These are phyloP conservation scores for Aspergillus chevalieri DNA, from an alignment of 2,329 filamentous ascomycete genomes.

Conservation along the genomic window DNA sequence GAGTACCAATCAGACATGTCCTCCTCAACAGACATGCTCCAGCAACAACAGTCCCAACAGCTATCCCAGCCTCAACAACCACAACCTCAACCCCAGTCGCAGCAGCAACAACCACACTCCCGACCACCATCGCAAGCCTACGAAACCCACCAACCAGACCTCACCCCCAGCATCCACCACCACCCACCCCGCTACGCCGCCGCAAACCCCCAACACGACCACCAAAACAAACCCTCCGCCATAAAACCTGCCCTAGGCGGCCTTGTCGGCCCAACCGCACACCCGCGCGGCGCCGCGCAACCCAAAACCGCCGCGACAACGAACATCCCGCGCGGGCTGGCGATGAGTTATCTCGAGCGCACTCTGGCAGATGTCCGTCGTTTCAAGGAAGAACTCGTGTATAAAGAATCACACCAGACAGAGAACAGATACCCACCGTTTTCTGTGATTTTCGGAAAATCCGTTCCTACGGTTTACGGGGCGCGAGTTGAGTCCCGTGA, in stretches of 20 bases:
- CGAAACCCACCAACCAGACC: background rate
- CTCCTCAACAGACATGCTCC: background rate
- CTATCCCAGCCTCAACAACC: no score
- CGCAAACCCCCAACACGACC: constrained; percentile 5
- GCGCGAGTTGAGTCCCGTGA: constrained; percentile 68
- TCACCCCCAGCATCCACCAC: constrained; percentile 2
- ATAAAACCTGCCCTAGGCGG: constrained; percentile 27
- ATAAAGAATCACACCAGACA: constrained; percentile 52
- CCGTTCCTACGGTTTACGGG: constrained; percentile 76
- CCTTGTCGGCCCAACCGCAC: constrained; percentile 19
- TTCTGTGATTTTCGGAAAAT: constrained; percentile 79
- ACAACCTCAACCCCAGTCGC: background rate
- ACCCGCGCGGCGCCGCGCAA: constrained; percentile 18
- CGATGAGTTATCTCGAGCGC: constrained; percentile 64
- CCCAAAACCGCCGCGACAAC: constrained; percentile 22
- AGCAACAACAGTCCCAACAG: no score
- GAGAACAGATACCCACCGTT: constrained; percentile 76
- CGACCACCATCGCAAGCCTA: background rate
- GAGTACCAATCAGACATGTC: background rate
- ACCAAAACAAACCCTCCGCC: constrained; percentile 11
- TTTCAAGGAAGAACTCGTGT: constrained; percentile 71
- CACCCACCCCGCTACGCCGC: constrained; percentile 7
- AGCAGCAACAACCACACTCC: background rate
- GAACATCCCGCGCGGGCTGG: constrained; percentile 51
- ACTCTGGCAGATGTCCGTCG: constrained; percentile 63